These are phyloP conservation scores for Cladosporium austrohemisphaericum DNA, from an alignment of 2,329 filamentous ascomycete genomes.

Conservation along the genomic window DNA sequence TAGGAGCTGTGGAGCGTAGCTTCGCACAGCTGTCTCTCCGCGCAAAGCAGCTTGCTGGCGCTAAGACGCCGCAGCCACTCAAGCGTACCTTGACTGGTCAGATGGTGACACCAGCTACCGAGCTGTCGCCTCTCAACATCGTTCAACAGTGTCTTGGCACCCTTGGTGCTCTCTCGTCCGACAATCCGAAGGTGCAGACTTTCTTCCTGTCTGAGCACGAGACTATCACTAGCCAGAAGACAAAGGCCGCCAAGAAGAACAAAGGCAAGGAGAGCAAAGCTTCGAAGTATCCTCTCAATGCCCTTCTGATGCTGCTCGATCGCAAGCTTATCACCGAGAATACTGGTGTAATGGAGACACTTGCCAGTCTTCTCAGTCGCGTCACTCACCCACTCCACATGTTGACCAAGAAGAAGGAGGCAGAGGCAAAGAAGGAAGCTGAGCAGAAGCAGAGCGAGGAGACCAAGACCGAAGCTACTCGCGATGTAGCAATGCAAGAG, in stretches of 20 bases:
- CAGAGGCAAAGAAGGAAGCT: conserved; percentile 44
- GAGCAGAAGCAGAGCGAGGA: conserved; percentile 22
- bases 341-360: conserved; percentile 90
- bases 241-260: conserved; percentile 73
- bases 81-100: conserved; percentile 70
- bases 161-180: conserved; percentile 75
- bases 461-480: conserved; percentile 13
- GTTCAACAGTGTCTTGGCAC: conserved; percentile 92
- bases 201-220: conserved; percentile 97
- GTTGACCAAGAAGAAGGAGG: conserved; percentile 75
- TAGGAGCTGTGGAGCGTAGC: conserved; percentile 89
- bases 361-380: conserved; percentile 80
- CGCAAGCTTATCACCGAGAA: conserved; percentile 96
- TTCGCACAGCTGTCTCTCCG: conserved; percentile 89
- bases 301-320: conserved; percentile 80
- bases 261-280: conserved; percentile 82
- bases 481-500: conserved; percentile 22
- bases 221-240: conserved; percentile 54
- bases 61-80: conserved; percentile 76
- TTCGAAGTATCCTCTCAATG: conserved; percentile 87
- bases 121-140: conserved; percentile 89
- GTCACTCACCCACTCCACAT: conserved; percentile 83
- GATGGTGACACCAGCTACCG: conserved; percentile 54
- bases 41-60: conserved; percentile 63
- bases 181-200: conserved; percentile 80